Conservation (phyloP, 345 rosid genomes). For the Moricandia moricandioides region DNA sequence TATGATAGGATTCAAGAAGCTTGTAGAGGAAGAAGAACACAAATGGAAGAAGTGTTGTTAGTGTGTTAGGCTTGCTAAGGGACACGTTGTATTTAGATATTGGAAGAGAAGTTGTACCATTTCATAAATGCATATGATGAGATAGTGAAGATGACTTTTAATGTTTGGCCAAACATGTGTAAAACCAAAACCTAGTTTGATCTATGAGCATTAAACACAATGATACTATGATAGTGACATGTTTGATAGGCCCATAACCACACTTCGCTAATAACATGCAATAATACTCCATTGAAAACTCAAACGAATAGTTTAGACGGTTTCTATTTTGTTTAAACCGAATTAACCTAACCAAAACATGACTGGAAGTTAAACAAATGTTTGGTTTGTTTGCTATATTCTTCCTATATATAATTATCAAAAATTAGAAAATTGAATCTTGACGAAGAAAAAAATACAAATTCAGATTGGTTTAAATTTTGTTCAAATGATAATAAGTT, state of each 20-base stretch:
- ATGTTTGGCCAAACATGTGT: constrained; percentile 1
- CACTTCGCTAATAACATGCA: neutral
- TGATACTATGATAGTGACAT: neutral
- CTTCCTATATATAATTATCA: neutral
- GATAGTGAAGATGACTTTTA: neutral
- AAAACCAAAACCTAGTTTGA: neutral
- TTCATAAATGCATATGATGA: neutral
- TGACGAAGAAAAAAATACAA: neutral
- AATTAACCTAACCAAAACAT: neutral
- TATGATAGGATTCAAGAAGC: neutral
- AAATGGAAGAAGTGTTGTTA: constrained; percentile 23
- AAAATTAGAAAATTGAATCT: neutral
- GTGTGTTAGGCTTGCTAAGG: neutral
- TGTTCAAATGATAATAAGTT: neutral
- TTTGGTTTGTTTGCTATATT: neutral
- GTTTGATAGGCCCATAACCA: neutral
- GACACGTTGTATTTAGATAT: constrained; percentile 17
- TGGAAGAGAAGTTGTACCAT: neutral
- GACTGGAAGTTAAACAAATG: neutral
- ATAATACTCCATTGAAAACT: neutral
- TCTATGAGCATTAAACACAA: neutral
- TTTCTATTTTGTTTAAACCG: neutral
- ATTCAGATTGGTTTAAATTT: neutral
- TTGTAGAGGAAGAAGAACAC: constrained; percentile 17
- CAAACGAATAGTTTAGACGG: neutral